Base-by-base conservation (phyloP, 345 rosid species). In the Anacardium occidentale region DNA sequence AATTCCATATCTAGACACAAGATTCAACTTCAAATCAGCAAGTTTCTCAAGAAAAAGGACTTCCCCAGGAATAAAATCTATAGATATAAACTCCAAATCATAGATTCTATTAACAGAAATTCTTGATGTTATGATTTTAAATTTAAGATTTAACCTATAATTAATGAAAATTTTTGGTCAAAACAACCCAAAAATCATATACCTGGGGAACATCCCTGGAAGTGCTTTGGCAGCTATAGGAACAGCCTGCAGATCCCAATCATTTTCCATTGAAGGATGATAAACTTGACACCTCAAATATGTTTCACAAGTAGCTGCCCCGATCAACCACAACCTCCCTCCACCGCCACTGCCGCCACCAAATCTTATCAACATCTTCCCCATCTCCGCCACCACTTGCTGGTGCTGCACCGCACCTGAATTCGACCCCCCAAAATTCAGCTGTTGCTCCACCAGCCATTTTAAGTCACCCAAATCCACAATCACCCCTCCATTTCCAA, bases 221-320 rank as follows among this genome's bases (percentile, higher is more conserved):
- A 77, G 83, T 1, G 91, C 68, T 84, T 85, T 87, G 7, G 90
- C 76, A 72, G 99, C 85, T 70, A 95, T 88, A 51, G 99, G 92
- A 53, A 95, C 83, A 2, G 91, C 98, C 77, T 92, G 98, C 73
- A 95, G 85, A 91, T 95, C 99, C 89, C 99, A 95, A 73, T 90
- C 97, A 70, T 72, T 84, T 80, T 95, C 99, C 96, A 95, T 85
- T 6, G 89, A 83, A 67, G 97, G 89, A 75, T 91, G 91, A 78
- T 94, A 87, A 54, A 94, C 90, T 76, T 94, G 98, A 75, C 97
- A 94, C 64, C 98, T 84, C 78, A 94, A 71, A 76, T 91, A 91
- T 54, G 98, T 94, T 81, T 95, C 98, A 45, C 97, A 95, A 64
- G 98, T 92, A n/a, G 99, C 99, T 22, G 91, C 90, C 22, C 97